These are phyloP conservation scores for Candida sp. DNA, from an alignment of 1,139 yeast genomes.

Conservation along the genomic window DNA sequence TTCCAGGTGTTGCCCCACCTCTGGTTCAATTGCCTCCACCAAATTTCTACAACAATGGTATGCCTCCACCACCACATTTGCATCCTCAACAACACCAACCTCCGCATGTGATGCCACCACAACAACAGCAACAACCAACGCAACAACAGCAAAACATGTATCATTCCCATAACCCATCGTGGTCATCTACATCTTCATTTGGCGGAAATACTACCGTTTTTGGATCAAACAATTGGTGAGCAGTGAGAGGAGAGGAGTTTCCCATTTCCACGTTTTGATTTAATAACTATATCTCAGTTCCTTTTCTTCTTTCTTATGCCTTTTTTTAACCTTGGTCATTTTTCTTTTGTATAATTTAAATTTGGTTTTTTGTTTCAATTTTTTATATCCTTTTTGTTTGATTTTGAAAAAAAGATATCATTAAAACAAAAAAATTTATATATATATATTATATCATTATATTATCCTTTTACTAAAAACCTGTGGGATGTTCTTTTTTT, in stretches of 20 bases:
- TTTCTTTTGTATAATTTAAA: constrained; percentile 3
- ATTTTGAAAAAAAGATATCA: not conserved
- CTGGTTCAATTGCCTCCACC: constrained; percentile 1
- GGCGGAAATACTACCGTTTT: constrained; percentile 8
- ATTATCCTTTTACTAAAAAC: not conserved
- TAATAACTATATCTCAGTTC: not conserved
- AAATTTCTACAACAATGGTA: constrained; percentile 5
- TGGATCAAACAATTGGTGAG: constrained; percentile 12
- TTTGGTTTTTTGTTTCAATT: not conserved
- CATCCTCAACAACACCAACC: constrained; percentile 5
- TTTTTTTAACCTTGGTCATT: constrained; percentile 3
- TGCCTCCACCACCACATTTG: constrained; percentile 5
- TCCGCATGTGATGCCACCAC: constrained; percentile 2
- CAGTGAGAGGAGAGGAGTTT: not conserved
- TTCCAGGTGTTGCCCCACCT: not conserved
- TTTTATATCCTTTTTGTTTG: not conserved
- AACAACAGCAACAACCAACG: constrained; percentile 5
- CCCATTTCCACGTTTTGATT: not conserved
- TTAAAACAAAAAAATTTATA: not conserved
- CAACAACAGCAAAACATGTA: constrained; percentile 3
- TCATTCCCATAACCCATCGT: constrained; percentile 13
- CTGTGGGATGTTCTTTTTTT: not conserved
- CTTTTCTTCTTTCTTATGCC: not conserved
- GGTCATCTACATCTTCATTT: constrained; percentile 14
- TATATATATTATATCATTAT: not conserved